These are phyloP conservation scores for Mycotypha africana DNA, from an alignment of 371 early-diverging fungal genomes.

Conservation along the genomic window DNA sequence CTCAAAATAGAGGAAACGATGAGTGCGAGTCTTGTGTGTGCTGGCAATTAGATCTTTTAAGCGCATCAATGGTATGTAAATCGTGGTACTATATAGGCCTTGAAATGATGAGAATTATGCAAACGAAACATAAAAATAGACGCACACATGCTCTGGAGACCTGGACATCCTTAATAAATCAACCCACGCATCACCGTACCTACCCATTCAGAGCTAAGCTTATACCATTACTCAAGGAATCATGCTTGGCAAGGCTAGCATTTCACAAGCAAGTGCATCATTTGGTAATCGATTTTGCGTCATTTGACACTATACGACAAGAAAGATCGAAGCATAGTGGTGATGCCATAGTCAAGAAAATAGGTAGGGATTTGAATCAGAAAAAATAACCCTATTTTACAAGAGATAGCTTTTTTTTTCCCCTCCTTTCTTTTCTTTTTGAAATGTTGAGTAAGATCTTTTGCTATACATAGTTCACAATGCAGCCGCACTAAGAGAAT, in stretches of 20 bases:
- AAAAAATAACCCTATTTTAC: background rate
- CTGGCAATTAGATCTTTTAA: constrained; percentile 16
- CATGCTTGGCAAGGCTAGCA: background rate
- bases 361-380: background rate
- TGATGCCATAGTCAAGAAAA: constrained; percentile 1
- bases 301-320: constrained; percentile 10
- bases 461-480: constrained; percentile 2
- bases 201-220: constrained; percentile 9
- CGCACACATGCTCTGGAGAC: background rate
- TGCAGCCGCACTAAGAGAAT: background rate
- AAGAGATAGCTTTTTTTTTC: background rate
- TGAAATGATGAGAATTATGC: background rate
- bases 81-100: constrained; percentile 17
- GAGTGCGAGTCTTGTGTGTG: constrained; percentile 5
- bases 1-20: background rate
- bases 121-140: background rate
- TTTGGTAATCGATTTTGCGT: constrained; percentile 16
- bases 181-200: constrained; percentile 5
- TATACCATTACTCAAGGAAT: constrained; percentile 6
- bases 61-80: constrained; percentile 15
- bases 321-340: constrained; percentile 1
- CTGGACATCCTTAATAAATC: constrained; percentile 10
- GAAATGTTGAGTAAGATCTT: background rate
- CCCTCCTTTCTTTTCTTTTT: background rate
- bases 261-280: constrained; percentile 9